Evolutionary conservation across 2,329 filamentous ascomycete genomes (phyloP), one percentile per base, ranked within the genome.

Genomic region (Apiospora arundinis): DNA sequence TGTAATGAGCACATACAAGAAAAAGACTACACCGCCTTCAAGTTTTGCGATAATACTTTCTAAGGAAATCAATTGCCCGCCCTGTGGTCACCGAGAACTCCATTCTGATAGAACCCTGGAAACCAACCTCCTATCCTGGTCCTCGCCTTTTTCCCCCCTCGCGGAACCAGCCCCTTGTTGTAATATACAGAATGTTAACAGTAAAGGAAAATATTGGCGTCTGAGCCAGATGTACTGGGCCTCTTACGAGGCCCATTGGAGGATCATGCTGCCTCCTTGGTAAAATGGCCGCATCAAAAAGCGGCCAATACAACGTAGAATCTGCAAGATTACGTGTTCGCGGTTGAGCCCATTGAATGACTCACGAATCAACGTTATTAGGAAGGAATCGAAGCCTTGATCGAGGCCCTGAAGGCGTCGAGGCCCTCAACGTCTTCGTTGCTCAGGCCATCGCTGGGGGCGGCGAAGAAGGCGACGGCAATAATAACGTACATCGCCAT

Each of bases 391-490:
- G 56, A 63, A 18, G 56, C 37, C 32, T 40, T 63, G 18, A 40
- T 4, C 21, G 14, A 32, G 18, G 56, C 28, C 32, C n/a, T 63
- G 18, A 40, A 40, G 56, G 32, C 56, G 32, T 63, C 56, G 9
- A 63, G 67, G 21, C 46, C 32, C 32, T 32, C 65, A n/a, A 74
- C 67, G 65, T 63, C 72, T 42, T 77, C 78, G 70, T 81, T 81
- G 74, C 87, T 84, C 46, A 89, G 81, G 23, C 85, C 85, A 69
- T 83, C 83, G 73, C 79, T 82, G 0, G 88, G 88, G 18, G 85
- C 88, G 71, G 86, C 88, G 76, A 87, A 90, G 77, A 90, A 90
- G 21, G 89, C 88, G 45, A 90, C 80, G 5, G 89, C 89, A 72
- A 91, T 90, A 75, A 91, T 90, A 67, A 86, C 76, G 77, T 90